Percentiles rank a stretch among this genome's conserved stretches.
Evolutionary conservation across 2,329 filamentous ascomycete genomes (phyloP).

Genomic region (Xylaria multiplex): DNA sequence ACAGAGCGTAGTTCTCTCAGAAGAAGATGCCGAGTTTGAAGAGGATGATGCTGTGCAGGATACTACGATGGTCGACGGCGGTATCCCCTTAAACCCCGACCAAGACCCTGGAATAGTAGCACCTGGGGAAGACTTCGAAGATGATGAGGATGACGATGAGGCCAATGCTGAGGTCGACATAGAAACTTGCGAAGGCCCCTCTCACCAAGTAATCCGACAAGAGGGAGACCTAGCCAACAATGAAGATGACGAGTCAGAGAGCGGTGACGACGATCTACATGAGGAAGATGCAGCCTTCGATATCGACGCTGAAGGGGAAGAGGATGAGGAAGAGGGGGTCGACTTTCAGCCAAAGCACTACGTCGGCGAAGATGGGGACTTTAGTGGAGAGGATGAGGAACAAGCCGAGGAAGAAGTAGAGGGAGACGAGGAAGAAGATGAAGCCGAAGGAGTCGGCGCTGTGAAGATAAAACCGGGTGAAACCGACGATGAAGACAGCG

Average conservation of each 20-base stretch:
- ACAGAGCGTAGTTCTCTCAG: slow-evolving; percentile 63
- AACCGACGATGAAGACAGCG: slow-evolving; percentile 57
- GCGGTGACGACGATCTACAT: slow-evolving; percentile 49
- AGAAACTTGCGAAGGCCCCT: slow-evolving; percentile 17
- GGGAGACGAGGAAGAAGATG: slow-evolving; percentile 54
- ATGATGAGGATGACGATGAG: slow-evolving; percentile 34
- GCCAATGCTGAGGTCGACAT: slow-evolving; percentile 44
- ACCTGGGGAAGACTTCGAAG: slow-evolving; percentile 36
- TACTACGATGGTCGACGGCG: slow-evolving; percentile 45
- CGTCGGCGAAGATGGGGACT: slow-evolving; percentile 43
- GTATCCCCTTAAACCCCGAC: slow-evolving; percentile 34
- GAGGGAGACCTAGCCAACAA: slow-evolving; percentile 46
- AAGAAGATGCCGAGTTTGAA: slow-evolving; percentile 54
- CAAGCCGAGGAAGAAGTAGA: slow-evolving; percentile 45
- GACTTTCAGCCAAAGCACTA: slow-evolving; percentile 28
- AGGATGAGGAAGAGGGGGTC: slow-evolving; percentile 50
- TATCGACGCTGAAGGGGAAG: slow-evolving; percentile 57
- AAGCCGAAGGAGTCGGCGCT: slow-evolving; percentile 65
- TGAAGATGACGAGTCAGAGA: slow-evolving; percentile 39
- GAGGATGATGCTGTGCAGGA: slow-evolving; percentile 52
- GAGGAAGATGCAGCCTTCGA: slow-evolving; percentile 52
- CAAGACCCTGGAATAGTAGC: neutral
- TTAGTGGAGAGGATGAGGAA: slow-evolving; percentile 48
- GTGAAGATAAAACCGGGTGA: slow-evolving; percentile 66
- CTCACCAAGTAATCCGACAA: slow-evolving; percentile 28